Evolutionary conservation across 2,329 filamentous ascomycete species (phyloP).

Genomic region (Colletotrichum musicola): DNA sequence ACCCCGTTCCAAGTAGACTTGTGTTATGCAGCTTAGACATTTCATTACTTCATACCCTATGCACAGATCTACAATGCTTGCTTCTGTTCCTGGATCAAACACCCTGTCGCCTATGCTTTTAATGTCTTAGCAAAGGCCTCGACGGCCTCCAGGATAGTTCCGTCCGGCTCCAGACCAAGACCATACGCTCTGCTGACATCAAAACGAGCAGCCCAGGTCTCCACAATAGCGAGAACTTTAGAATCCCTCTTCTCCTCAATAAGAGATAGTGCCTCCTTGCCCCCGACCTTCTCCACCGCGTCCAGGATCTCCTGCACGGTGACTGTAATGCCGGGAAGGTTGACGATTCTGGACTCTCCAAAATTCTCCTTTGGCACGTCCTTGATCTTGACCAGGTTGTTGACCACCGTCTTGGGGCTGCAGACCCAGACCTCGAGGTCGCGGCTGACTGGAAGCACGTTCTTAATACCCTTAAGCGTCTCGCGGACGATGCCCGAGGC

Average conservation of each 20-base stretch:
- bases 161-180: constrained; percentile 64
- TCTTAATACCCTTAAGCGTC: constrained; percentile 62
- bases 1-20: neutral
- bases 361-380: constrained; percentile 55
- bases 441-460: constrained; percentile 57
- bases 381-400: constrained; percentile 59
- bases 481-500: constrained; percentile 73
- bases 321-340: constrained; percentile 65
- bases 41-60: neutral
- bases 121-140: constrained; percentile 32
- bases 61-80: neutral
- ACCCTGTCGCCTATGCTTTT: neutral
- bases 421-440: constrained; percentile 62
- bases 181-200: constrained; percentile 63
- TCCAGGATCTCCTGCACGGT: constrained; percentile 66
- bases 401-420: constrained; percentile 59
- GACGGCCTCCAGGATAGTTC: constrained; percentile 25
- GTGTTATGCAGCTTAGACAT: neutral
- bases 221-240: constrained; percentile 61
- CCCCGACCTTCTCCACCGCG: constrained; percentile 62
- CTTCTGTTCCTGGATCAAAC: neutral
- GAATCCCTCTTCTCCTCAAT: constrained; percentile 63
- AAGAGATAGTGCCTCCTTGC: constrained; percentile 56
- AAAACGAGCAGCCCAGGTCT: constrained; percentile 65
- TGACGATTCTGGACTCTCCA: constrained; percentile 58